Evolutionary conservation across 495 filamentous ascomycete species (phyloP), one percentile per base, ranked within the genome.

Genomic region (Daldinia loculata): DNA sequence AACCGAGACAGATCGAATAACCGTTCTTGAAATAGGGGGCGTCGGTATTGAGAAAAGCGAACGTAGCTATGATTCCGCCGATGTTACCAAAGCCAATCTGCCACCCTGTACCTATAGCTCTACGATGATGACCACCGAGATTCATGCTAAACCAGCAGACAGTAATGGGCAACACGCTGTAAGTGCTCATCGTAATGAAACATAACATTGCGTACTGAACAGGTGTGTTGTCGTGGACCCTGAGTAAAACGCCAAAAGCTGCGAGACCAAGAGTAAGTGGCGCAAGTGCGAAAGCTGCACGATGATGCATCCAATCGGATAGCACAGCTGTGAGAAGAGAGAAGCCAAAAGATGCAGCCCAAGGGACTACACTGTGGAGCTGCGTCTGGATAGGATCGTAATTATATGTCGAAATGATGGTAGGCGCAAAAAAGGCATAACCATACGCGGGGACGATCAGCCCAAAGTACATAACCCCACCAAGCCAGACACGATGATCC

Each of bases 131-230:
- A 2, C 94, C 93, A 1, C 91, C 91, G 22, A 97, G 80, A 70
- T 97, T 97, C 88, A 97, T 97, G 67, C 90, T 91, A 80, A 93
- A 97, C 93, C 94, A 99, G 77, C 93, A 98, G 0, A 96, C 88
- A 39, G 92, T 85, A 11, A 97, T 87, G 0, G 93, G 93, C 88
- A 95, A 92, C 8, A 92, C 91, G 57, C 86, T 84, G 73, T 92
- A 92, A 0, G 80, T 80, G 26, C 86, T 85, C 76, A 84, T 84
- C 4, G 89, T 89, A 63, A 93, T 83, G 36, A 97, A 77, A 78
- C 93, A 93, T 15, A 97, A 82, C 1, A 89, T 92, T 0, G 80
- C 88, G 71, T 96, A 97, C 77, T 93, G 82, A 38, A 91, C 78
- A 17, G 85, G 66, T 2, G 77, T 76, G 63, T 91, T 84, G 83